These are phyloP conservation scores for Pisolithus orientalis DNA, from an alignment of 768 basidiomycete genomes.

Conservation along the genomic window DNA sequence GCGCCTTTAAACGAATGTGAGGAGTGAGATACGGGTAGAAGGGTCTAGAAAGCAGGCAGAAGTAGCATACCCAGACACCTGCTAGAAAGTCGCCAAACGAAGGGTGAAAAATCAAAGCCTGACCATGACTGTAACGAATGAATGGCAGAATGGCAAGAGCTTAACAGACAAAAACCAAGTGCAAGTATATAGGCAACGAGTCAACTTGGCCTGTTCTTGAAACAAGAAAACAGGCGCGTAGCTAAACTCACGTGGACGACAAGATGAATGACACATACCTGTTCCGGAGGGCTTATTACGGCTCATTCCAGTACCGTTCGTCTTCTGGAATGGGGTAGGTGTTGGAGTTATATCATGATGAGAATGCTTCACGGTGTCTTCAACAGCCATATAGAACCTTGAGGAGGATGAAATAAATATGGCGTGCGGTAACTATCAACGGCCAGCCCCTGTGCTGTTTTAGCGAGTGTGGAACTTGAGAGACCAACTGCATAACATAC, in stretches of 20 bases:
- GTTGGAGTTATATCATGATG: neutral
- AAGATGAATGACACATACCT: slow-evolving; percentile 14
- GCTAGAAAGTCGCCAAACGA: neutral
- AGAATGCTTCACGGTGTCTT: neutral
- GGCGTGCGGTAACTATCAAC: neutral
- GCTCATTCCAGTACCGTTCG: neutral
- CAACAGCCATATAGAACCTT: neutral
- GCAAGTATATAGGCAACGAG: neutral
- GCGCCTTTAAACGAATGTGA: neutral
- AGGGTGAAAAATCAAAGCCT: neutral
- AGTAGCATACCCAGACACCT: neutral
- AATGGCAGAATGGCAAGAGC: neutral
- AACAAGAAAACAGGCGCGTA: neutral
- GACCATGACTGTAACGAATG: neutral
- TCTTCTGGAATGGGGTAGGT: neutral
- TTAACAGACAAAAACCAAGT: neutral
- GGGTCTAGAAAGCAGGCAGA: neutral
- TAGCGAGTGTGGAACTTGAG: neutral
- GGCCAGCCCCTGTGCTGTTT: neutral
- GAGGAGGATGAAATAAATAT: neutral
- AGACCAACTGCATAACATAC: neutral
- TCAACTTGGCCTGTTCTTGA: neutral
- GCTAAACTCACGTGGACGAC: slow-evolving; percentile 6
- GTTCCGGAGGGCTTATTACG: slow-evolving; percentile 4
- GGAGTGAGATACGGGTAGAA: neutral